Evolutionary conservation across 805 yeast genomes (phyloP).

Genomic region (Ogataea parapolymorpha): DNA sequence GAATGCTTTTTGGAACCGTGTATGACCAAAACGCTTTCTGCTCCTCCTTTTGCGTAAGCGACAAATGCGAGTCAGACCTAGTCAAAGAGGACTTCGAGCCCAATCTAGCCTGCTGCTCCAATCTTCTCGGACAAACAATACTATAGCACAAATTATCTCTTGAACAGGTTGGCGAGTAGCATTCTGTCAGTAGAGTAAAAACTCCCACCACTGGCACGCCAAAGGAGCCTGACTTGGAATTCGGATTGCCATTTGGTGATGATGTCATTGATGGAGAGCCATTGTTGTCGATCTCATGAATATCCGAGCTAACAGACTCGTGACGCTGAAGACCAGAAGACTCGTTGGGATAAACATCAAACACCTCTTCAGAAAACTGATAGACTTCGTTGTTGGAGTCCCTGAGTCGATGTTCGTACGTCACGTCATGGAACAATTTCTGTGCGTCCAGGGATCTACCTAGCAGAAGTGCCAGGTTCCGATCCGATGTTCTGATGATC

Average conservation of each 20-base stretch:
- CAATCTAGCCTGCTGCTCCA: constrained; percentile 92
- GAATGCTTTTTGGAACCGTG: constrained; percentile 75
- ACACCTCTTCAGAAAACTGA: constrained; percentile 63
- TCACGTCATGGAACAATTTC: constrained; percentile 89
- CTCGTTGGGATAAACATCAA: constrained; percentile 26
- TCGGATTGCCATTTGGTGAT: constrained; percentile 15
- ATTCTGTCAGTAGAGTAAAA: constrained; percentile 86
- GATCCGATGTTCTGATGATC: constrained; percentile 83
- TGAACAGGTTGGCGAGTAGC: constrained; percentile 96
- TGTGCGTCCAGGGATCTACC: constrained; percentile 95
- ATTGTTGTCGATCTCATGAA: constrained; percentile 15
- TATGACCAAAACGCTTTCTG: constrained; percentile 90
- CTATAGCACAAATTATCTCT: constrained; percentile 86
- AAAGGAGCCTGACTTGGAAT: background rate
- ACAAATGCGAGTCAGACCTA: constrained; percentile 66
- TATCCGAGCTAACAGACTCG: constrained; percentile 25
- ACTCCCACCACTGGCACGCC: constrained; percentile 70
- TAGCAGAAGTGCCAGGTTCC: constrained; percentile 81
- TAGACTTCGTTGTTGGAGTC: constrained; percentile 87
- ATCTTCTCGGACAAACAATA: constrained; percentile 91
- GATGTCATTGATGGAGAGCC: constrained; percentile 15
- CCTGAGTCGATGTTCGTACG: constrained; percentile 88
- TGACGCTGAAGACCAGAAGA: constrained; percentile 22
- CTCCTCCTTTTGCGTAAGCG: constrained; percentile 72
- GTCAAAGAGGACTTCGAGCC: constrained; percentile 82